These are phyloP conservation scores for Trichocomaceae sp. DNA, from an alignment of 2,329 filamentous ascomycete genomes.

Conservation along the genomic window DNA sequence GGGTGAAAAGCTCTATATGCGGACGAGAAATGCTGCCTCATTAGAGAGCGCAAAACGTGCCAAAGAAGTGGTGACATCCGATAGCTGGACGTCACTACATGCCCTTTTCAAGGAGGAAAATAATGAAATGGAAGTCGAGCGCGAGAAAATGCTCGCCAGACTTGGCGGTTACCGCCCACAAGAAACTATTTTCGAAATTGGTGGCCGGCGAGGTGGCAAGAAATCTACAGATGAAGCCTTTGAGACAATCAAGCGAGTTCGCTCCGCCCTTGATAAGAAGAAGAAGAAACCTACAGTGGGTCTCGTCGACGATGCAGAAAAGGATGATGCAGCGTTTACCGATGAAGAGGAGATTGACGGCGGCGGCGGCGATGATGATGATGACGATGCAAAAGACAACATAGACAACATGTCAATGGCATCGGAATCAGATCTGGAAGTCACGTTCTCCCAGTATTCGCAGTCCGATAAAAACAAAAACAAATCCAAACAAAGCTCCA, in stretches of 20 bases:
- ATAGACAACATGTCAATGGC: slow-evolving; percentile 53
- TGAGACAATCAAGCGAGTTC: slow-evolving; percentile 42
- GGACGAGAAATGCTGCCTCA: slow-evolving; percentile 83
- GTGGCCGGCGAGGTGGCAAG: slow-evolving; percentile 66
- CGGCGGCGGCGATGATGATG: slow-evolving; percentile 40
- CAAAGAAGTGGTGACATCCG: slow-evolving; percentile 65
- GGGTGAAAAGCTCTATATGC: slow-evolving; percentile 87
- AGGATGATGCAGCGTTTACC: slow-evolving; percentile 25
- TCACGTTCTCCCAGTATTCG: slow-evolving; percentile 60
- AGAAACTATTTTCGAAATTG: slow-evolving; percentile 96
- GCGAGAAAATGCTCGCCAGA: slow-evolving; percentile 78
- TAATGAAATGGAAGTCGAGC: slow-evolving; percentile 59
- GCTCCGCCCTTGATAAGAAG: slow-evolving; percentile 37
- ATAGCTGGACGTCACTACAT: slow-evolving; percentile 68
- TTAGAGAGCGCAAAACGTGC: slow-evolving; percentile 82
- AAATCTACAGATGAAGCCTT: slow-evolving; percentile 61
- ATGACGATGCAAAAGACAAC: slow-evolving; percentile 30
- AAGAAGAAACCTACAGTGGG: slow-evolving; percentile 20
- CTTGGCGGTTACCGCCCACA: slow-evolving; percentile 83
- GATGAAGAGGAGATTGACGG: slow-evolving; percentile 36
- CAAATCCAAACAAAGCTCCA: slow-evolving; percentile 36
- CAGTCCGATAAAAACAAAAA: slow-evolving; percentile 43
- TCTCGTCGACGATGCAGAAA: slow-evolving; percentile 17
- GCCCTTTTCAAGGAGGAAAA: slow-evolving; percentile 67
- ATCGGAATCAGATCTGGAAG: slow-evolving; percentile 57